A percentile compares a stretch with the other conserved stretches of the same genome.
These are phyloP conservation scores for Penstemon newberryi DNA, from an alignment of 257 asterid genomes.

Conservation along the genomic window DNA sequence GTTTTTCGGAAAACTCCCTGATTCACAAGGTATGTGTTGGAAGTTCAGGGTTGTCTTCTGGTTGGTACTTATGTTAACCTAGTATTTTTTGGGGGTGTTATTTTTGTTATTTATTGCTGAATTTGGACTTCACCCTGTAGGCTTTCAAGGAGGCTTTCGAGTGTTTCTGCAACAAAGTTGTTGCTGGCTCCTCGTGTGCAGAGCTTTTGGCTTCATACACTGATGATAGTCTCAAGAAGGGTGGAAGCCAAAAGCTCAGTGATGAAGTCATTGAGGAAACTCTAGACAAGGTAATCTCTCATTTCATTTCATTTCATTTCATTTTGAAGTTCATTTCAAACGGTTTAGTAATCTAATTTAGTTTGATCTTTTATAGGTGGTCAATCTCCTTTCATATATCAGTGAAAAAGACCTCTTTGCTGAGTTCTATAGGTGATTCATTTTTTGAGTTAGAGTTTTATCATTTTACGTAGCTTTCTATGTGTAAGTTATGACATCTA, in stretches of 20 bases:
- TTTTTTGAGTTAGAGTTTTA: conserved; percentile 2
- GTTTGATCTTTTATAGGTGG: conserved; percentile 33
- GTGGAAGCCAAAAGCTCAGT: conserved; percentile 50
- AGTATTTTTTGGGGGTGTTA: not conserved
- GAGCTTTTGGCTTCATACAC: conserved; percentile 52
- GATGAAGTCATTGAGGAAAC: conserved; percentile 57
- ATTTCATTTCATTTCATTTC: not conserved
- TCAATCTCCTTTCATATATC: conserved; percentile 47
- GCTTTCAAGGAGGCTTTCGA: conserved; percentile 60
- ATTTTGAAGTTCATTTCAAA: not conserved
- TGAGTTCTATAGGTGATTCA: conserved; percentile 47
- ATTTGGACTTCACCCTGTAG: conserved; percentile 29
- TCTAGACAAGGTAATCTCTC: conserved; percentile 44
- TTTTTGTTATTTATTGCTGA: not conserved
- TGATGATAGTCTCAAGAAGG: conserved; percentile 57
- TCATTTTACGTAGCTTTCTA: conserved; percentile 8
- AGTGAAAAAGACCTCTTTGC: conserved; percentile 61
- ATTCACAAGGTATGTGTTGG: conserved; percentile 45
- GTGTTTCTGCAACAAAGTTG: conserved; percentile 48
- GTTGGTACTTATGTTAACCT: not conserved
- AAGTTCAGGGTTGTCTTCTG: too few relatives aligned
- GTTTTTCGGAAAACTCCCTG: conserved; percentile 41
- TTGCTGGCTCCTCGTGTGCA: conserved; percentile 46
- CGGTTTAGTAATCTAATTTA: not conserved
- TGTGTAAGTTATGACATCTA: not conserved